Percentiles rank a stretch among this genome's conserved stretches.
Evolutionary conservation across 352 stramenopile species (phyloP).

Genomic region (Phytophthora tentaculata): DNA sequence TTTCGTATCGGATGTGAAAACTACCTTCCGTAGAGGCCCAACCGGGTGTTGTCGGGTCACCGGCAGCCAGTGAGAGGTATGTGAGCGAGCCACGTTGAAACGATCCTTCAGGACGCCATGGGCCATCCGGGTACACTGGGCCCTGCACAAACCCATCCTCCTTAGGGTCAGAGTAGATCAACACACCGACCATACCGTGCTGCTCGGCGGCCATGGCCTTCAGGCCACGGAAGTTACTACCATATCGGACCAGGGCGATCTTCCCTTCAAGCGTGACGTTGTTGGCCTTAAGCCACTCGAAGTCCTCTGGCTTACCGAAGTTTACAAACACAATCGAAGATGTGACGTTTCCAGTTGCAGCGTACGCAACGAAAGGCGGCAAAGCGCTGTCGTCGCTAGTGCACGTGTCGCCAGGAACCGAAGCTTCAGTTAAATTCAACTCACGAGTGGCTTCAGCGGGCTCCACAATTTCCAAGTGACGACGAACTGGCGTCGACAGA

Average conservation of each 20-base stretch:
- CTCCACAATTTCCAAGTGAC: slow-evolving; percentile 43
- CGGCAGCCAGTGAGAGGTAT: slow-evolving; percentile 57
- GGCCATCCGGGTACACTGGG: slow-evolving; percentile 66
- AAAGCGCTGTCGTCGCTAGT: slow-evolving; percentile 50
- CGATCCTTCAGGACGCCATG: slow-evolving; percentile 54
- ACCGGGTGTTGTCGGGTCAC: slow-evolving; percentile 57
- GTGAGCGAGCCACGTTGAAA: slow-evolving; percentile 70
- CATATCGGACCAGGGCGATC: slow-evolving; percentile 78
- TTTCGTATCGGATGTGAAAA: slow-evolving; percentile 38
- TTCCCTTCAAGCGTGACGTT: slow-evolving; percentile 63
- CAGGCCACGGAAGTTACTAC: slow-evolving; percentile 53
- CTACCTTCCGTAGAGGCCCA: slow-evolving; percentile 46
- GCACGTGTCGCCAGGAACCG: slow-evolving; percentile 62
- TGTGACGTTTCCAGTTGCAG: slow-evolving; percentile 66
- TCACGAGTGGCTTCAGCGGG: slow-evolving; percentile 27
- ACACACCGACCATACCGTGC: slow-evolving; percentile 52
- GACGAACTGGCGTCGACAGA: slow-evolving; percentile 59
- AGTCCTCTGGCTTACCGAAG: slow-evolving; percentile 76
- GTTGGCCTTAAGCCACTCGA: slow-evolving; percentile 54
- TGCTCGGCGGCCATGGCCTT: slow-evolving; percentile 73
- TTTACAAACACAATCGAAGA: slow-evolving; percentile 84
- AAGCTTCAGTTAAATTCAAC: slow-evolving; percentile 57
- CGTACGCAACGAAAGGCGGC: slow-evolving; percentile 84
- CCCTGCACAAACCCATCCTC: slow-evolving; percentile 71
- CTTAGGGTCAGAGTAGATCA: slow-evolving; percentile 81